A percentile compares a stretch with the other conserved stretches of the same genome.
These are phyloP conservation scores for Sarocladiaceae sp. DNA, from an alignment of 2,329 filamentous ascomycete species.

Conservation along the genomic window DNA sequence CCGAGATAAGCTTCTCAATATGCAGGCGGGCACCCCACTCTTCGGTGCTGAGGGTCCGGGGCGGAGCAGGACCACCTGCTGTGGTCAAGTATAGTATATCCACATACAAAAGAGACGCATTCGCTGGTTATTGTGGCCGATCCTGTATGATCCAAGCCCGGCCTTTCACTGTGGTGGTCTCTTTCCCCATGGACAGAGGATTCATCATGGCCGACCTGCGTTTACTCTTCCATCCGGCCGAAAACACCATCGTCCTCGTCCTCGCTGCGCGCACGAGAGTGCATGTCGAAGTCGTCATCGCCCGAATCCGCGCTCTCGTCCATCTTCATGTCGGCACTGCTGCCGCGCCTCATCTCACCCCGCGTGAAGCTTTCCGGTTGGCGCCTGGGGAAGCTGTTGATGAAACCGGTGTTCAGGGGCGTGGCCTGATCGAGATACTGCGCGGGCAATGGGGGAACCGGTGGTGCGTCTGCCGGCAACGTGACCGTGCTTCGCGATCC, in stretches of 20 bases:
- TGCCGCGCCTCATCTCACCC: conserved; percentile 43
- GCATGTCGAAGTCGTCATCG: conserved; percentile 60
- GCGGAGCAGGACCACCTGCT: conserved; percentile 57
- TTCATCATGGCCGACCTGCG: conserved; percentile 11
- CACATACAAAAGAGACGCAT: conserved; percentile 45
- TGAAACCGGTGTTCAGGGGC: conserved; percentile 53
- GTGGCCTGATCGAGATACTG: conserved; percentile 63
- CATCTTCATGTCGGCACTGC: conserved; percentile 57
- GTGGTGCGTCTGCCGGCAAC: conserved; percentile 68
- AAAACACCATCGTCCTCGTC: conserved; percentile 96
- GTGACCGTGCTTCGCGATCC: conserved; percentile 54
- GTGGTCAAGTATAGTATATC: conserved; percentile 26
- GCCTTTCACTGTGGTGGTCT: neutral
- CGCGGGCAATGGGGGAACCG: conserved; percentile 79
- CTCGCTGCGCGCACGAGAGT: conserved; percentile 61
- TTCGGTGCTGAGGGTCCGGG: conserved; percentile 60
- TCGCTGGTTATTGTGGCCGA: conserved; percentile 14
- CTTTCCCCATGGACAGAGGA: conserved; percentile 4
- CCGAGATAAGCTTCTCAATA: neutral
- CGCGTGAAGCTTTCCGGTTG: conserved; percentile 61
- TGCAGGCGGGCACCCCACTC: conserved; percentile 47
- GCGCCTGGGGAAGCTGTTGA: conserved; percentile 55
- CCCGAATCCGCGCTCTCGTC: conserved; percentile 59
- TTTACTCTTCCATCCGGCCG: conserved; percentile 87
- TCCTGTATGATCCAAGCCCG: conserved; percentile 24